phyloP scores from a whole-genome alignment of 2,329 filamentous ascomycete genomes.

The Fusarium sp. region DNA sequence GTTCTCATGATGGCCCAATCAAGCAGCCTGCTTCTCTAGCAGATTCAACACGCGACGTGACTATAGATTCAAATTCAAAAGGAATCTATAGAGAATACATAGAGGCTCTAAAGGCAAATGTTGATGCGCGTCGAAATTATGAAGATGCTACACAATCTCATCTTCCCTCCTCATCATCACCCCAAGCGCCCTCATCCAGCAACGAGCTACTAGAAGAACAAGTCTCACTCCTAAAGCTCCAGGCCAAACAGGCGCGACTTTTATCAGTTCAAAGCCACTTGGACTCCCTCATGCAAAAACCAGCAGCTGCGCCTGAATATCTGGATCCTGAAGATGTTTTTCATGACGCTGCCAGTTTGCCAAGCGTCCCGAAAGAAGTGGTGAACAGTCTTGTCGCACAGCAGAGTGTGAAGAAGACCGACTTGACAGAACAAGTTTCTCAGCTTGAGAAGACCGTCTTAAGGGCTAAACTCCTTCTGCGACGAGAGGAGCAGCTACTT shows the following conservation, averaged over 20 bases:
- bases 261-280: slow-evolving; percentile 64
- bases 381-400: slow-evolving; percentile 63
- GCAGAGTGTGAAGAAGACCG: slow-evolving; percentile 53
- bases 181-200: slow-evolving; percentile 27
- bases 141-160: slow-evolving; percentile 51
- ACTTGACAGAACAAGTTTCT: slow-evolving; percentile 62
- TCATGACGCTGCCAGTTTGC: slow-evolving; percentile 57
- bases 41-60: slow-evolving; percentile 54
- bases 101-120: slow-evolving; percentile 64
- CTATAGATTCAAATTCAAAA: slow-evolving; percentile 54
- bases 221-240: slow-evolving; percentile 63
- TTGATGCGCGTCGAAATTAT: slow-evolving; percentile 64
- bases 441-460: slow-evolving; percentile 70
- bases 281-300: slow-evolving; percentile 63
- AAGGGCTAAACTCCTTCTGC: slow-evolving; percentile 67
- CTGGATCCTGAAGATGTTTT: slow-evolving; percentile 65
- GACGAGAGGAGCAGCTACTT: slow-evolving; percentile 68
- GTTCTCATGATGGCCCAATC: slow-evolving; percentile 58
- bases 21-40: slow-evolving; percentile 63
- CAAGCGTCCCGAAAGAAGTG: slow-evolving; percentile 65
- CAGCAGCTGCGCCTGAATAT: slow-evolving; percentile 63
- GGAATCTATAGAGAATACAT: slow-evolving; percentile 68
- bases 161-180: slow-evolving; percentile 33
- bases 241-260: slow-evolving; percentile 65
- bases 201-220: slow-evolving; percentile 61